These are phyloP conservation scores for Phytophthora fragariaefolia DNA, from an alignment of 352 stramenopile genomes.

Conservation along the genomic window DNA sequence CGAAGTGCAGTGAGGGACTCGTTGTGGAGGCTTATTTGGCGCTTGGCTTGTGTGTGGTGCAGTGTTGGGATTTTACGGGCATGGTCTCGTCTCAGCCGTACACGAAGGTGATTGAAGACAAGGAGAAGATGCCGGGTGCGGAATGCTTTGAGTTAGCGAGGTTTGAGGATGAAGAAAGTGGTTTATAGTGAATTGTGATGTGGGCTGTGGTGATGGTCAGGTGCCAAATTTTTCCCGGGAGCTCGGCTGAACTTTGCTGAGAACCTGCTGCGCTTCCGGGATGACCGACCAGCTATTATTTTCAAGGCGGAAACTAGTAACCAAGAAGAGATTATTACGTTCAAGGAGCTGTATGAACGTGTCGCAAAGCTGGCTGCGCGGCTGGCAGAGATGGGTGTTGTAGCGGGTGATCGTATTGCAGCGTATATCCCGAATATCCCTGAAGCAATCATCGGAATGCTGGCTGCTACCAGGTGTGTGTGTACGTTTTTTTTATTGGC, in stretches of 20 bases:
- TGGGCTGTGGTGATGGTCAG: constrained; percentile 1
- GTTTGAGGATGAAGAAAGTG: too few species aligned
- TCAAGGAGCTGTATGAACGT: constrained; percentile 68
- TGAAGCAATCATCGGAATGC: constrained; percentile 77
- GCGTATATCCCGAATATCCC: constrained; percentile 77
- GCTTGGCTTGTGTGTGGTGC: background rate
- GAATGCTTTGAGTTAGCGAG: constrained; percentile 12
- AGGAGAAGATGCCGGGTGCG: constrained; percentile 62
- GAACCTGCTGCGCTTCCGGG: constrained; percentile 76
- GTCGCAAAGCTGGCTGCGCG: constrained; percentile 56
- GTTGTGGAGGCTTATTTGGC: background rate
- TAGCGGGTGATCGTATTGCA: constrained; percentile 64
- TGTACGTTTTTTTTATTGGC: background rate
- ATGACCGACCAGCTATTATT: constrained; percentile 74
- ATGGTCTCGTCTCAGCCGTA: constrained; percentile 66
- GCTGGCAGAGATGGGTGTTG: constrained; percentile 55
- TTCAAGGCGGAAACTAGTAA: constrained; percentile 82
- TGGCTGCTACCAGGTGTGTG: constrained; percentile 56
- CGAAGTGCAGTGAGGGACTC: constrained; percentile 1
- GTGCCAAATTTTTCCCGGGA: constrained; percentile 75
- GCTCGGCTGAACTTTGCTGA: constrained; percentile 79
- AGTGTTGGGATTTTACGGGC: constrained; percentile 81
- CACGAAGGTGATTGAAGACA: constrained; percentile 56
- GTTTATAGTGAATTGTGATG: background rate
- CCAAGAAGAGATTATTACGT: constrained; percentile 57